Evolutionary conservation across 768 basidiomycete genomes (phyloP).

Genomic region (Leccinum fibrillosum): DNA sequence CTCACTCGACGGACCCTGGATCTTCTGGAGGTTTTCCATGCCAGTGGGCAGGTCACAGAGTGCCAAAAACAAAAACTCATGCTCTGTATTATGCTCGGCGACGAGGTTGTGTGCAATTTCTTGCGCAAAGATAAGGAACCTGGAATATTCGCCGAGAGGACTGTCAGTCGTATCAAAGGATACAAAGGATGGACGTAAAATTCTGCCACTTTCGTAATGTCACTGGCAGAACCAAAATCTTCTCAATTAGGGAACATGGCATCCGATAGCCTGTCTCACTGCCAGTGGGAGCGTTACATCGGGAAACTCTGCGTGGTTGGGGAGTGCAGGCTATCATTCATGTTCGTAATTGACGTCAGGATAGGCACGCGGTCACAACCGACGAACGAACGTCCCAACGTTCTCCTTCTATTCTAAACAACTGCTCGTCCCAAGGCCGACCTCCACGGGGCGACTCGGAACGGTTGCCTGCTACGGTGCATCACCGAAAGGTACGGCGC

Average conservation of each 20-base stretch:
- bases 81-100: neutral
- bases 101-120: neutral
- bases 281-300: no score
- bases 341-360: constrained; percentile 2
- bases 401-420: constrained; percentile 9
- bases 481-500: constrained; percentile 32
- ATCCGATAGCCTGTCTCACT: no score
- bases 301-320: no score
- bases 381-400: neutral
- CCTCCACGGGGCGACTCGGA: constrained; percentile 68
- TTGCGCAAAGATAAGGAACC: neutral
- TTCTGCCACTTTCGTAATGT: no score
- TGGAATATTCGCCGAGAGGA: neutral
- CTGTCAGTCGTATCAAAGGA: neutral
- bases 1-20: neutral
- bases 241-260: no score
- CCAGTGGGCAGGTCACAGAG: neutral
- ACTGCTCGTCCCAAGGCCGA: constrained; percentile 58
- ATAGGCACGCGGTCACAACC: constrained; percentile 24
- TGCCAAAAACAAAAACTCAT: neutral
- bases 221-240: no score
- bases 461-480: constrained; percentile 48
- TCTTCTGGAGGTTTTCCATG: neutral
- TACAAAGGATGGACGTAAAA: no score
- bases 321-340: no score